phyloP scores from a whole-genome alignment of 306 rosid genomes.

The Astragalus membranaceus region DNA sequence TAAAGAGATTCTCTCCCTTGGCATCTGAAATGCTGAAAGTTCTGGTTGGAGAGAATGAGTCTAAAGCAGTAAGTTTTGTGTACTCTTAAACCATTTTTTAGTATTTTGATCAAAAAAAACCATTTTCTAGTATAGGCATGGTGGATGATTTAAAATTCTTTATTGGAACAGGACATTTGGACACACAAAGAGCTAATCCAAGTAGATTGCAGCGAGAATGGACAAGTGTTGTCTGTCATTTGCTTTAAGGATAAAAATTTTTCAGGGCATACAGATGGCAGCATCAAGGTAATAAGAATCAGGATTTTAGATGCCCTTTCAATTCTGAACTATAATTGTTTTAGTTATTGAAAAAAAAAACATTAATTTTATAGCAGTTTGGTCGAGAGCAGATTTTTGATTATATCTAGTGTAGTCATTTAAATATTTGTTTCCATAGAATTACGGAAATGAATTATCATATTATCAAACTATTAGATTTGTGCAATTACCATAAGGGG shows the following conservation, averaged over 20 bases:
- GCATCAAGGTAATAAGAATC: conserved; percentile 58
- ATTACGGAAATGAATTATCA: background rate
- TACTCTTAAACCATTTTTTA: background rate
- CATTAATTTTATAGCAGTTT: background rate
- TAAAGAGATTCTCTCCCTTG: conserved; percentile 63
- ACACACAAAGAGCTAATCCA: conserved; percentile 66
- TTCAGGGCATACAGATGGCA: conserved; percentile 96
- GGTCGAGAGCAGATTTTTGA: background rate
- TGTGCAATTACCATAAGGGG: background rate
- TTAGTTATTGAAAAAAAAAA: background rate
- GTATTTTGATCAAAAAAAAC: too few species aligned
- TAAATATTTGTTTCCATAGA: background rate
- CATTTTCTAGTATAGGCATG: background rate
- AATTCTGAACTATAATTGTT: background rate
- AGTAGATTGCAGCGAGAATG: conserved; percentile 77
- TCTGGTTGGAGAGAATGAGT: conserved; percentile 50
- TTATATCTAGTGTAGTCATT: background rate
- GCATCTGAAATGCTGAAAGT: conserved; percentile 70
- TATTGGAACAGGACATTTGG: conserved; percentile 66
- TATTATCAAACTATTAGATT: background rate
- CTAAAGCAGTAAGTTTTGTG: conserved; percentile 59
- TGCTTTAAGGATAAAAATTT: conserved; percentile 53
- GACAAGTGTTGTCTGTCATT: conserved; percentile 68
- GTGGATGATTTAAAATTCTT: background rate
- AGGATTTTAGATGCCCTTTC: background rate